phyloP scores from a whole-genome alignment of 2,329 filamentous ascomycete species.

The Aureobasidium subglaciale region DNA sequence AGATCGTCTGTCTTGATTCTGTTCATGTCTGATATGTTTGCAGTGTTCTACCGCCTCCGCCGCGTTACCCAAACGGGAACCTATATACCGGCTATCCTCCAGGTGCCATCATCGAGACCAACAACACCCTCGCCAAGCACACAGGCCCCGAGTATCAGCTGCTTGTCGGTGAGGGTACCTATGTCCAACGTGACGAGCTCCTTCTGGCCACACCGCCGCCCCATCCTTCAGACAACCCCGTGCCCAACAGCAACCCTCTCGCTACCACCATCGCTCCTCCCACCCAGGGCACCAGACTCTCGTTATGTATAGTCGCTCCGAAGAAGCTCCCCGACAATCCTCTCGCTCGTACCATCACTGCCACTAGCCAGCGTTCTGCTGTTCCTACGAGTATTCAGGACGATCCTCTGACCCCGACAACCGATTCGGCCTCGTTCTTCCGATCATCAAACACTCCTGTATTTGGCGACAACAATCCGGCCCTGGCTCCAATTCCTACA shows the following conservation, averaged over 20 bases:
- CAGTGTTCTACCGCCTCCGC: conserved; percentile 77
- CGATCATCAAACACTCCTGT: conserved; percentile 42
- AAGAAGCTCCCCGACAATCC: conserved; percentile 36
- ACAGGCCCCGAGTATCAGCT: conserved; percentile 80
- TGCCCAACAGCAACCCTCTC: conserved; percentile 83
- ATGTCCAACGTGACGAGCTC: conserved; percentile 82
- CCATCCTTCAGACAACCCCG: conserved; percentile 85
- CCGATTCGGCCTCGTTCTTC: conserved; percentile 6
- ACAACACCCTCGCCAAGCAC: conserved; percentile 77
- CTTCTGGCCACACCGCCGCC: conserved; percentile 89
- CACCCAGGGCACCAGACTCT: conserved; percentile 75
- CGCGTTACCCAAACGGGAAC: conserved; percentile 73
- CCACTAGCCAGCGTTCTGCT: conserved; percentile 34
- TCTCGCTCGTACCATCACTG: conserved; percentile 35
- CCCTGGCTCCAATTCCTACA: conserved; percentile 59
- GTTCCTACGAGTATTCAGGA: conserved; percentile 36
- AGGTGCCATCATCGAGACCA: conserved; percentile 80
- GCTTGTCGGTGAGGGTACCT: conserved; percentile 90
- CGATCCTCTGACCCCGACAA: conserved; percentile 25
- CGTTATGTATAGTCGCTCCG: conserved; percentile 64
- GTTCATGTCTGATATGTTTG: neutral
- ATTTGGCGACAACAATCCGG: conserved; percentile 80
- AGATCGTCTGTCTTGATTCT: too few species aligned
- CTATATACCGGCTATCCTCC: conserved; percentile 58
- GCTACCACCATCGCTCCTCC: conserved; percentile 79